A percentile compares a stretch with the other conserved stretches of the same genome.
Conservation (phyloP, 2,329 filamentous ascomycete genomes). For the Diaporthe sp. region DNA sequence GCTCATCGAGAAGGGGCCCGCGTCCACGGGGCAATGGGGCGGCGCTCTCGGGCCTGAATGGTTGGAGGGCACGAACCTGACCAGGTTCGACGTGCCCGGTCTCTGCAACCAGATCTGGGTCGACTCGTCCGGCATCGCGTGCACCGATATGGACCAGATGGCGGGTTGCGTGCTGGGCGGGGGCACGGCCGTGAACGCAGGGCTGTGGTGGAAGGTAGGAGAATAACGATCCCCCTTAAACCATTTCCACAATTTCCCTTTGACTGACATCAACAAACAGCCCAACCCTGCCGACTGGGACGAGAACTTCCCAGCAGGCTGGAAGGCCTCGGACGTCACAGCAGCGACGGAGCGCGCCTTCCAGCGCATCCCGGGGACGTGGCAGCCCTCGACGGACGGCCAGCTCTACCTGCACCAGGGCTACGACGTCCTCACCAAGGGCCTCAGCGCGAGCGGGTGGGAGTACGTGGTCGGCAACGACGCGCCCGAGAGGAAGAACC, state of each 20-base stretch:
- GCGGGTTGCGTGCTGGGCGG: constrained; percentile 76
- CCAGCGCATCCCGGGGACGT: constrained; percentile 78
- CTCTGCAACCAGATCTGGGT: constrained; percentile 77
- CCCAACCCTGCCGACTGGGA: constrained; percentile 78
- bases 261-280: constrained; percentile 34
- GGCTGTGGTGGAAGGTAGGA: constrained; percentile 69
- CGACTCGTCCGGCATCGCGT: constrained; percentile 72
- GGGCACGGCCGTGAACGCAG: constrained; percentile 72
- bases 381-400: constrained; percentile 75
- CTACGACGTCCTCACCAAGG: constrained; percentile 72
- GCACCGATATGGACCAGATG: constrained; percentile 76
- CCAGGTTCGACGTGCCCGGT: constrained; percentile 75
- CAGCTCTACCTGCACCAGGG: constrained; percentile 76
- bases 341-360: constrained; percentile 74
- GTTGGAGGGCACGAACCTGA: constrained; percentile 70
- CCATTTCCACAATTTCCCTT: too few species aligned
- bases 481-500: constrained; percentile 74
- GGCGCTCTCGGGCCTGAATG: constrained; percentile 70
- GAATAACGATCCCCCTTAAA: too few species aligned
- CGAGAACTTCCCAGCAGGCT: constrained; percentile 78
- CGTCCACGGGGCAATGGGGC: constrained; percentile 73
- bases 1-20: constrained; percentile 67
- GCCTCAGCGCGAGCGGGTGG: constrained; percentile 74
- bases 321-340: constrained; percentile 75
- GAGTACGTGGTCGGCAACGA: constrained; percentile 69